Base-by-base conservation (phyloP, 1,284 basidiomycete genomes). In the Trichosporon sp. region DNA sequence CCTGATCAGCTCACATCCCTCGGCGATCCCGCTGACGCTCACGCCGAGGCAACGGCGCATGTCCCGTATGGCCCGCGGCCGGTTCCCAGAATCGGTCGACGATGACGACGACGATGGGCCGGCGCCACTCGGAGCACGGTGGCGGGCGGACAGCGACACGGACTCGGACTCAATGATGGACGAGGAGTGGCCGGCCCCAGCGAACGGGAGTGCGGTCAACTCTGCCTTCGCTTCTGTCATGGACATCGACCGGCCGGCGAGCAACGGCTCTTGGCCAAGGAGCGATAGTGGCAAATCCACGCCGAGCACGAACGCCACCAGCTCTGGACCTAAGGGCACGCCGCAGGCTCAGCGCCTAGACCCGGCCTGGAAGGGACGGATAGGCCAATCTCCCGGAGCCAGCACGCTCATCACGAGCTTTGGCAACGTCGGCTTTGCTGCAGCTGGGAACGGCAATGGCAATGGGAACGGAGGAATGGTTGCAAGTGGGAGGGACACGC, bases 41-140 rank as follows among this genome's bases (percentile, higher is more conserved):
- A 78, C 76, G 0, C 78, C 78, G 3, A 67, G 76, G 16, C 71
- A 72, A 19, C 69, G 76, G 3, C 69, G 75, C 6, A 68, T 69
- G 7, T 63, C 63, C 14, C 61, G 66, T 19, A 44, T 61, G 52
- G 69, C 69, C 14, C 66, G 78, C 5, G 78, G 78, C 16, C 65
- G 78, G 8, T 79, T 76, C 56, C 78, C 78, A n/a, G 78, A 79
- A 54, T 76, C 73, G 67, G 76, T 75, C 11, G 78, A 71, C 4
- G 76, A 72, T 13, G 77, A 78, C 46, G 77, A 79, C 52, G 78
- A 79, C 36, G 76, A 79, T 14, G 74, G 75, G 27, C 65, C 67
- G 7, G 60, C 60, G n/a, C 33, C 58, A 4, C 46, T 62, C 1
- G 63, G 63, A 0, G 31, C 60, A 1, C 54, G 65, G 4, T 69